Evolutionary conservation across 108 stramenopile species (phyloP).

Genomic region (Nitzschia sp.): DNA sequence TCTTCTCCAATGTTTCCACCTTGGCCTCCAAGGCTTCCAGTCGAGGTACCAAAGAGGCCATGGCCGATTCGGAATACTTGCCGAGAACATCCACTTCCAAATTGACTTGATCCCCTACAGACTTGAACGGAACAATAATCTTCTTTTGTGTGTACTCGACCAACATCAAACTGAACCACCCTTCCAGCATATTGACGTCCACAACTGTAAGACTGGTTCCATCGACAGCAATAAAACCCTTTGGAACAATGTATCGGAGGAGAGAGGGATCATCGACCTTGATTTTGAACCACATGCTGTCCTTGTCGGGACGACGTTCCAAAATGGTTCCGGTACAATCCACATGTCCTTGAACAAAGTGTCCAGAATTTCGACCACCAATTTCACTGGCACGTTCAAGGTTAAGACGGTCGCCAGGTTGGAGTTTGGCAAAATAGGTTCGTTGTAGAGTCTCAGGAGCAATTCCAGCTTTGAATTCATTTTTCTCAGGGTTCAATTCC

Average conservation of each 20-base stretch:
- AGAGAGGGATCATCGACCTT: slow-evolving; percentile 51
- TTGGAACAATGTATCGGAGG: slow-evolving; percentile 93
- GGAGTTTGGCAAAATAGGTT: slow-evolving; percentile 75
- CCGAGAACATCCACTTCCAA: slow-evolving; percentile 96
- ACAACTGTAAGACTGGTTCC: slow-evolving; percentile 96
- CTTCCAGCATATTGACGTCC: slow-evolving; percentile 51
- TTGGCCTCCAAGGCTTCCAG: slow-evolving; percentile 80
- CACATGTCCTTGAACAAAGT: slow-evolving; percentile 98
- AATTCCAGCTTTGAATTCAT: slow-evolving; percentile 81
- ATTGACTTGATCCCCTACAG: slow-evolving; percentile 80
- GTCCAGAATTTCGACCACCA: slow-evolving; percentile 93
- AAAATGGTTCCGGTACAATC: slow-evolving; percentile 87
- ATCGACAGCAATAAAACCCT: slow-evolving; percentile 98
- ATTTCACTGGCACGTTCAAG: slow-evolving; percentile 91
- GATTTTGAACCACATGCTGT: slow-evolving; percentile 89
- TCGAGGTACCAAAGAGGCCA: slow-evolving; percentile 72
- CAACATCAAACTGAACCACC: slow-evolving; percentile 97
- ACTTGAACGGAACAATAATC: slow-evolving; percentile 82
- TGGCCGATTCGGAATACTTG: slow-evolving; percentile 86
- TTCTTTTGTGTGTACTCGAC: slow-evolving; percentile 97
- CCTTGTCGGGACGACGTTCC: slow-evolving; percentile 78
- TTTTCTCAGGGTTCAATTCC: slow-evolving; percentile 50
- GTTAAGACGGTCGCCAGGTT: slow-evolving; percentile 76
- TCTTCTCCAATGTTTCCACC: slow-evolving; percentile 62
- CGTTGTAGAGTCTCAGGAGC: slow-evolving; percentile 92